A percentile compares a stretch with the other conserved stretches of the same genome.
phyloP scores from a whole-genome alignment of 768 basidiomycete genomes.

The Sporobolomyces pararoseus region DNA sequence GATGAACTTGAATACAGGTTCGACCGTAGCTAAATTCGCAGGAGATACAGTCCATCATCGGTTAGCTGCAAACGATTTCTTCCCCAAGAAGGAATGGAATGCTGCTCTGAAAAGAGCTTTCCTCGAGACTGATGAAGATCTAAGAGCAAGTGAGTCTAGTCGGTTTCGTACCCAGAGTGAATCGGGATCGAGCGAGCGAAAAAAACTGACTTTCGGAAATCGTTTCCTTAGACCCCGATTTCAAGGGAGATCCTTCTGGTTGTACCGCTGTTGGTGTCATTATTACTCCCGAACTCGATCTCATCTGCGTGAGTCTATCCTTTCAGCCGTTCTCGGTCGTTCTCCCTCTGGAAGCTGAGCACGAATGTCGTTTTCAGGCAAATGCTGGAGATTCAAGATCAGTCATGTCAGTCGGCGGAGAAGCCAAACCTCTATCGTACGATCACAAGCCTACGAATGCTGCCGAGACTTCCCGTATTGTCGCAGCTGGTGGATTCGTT shows the following conservation, averaged over 20 bases:
- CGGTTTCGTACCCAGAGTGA: too few species aligned
- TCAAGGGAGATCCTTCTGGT: conserved; percentile 86
- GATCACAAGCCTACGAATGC: conserved; percentile 94
- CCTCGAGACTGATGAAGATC: conserved; percentile 88
- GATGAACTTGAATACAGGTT: conserved; percentile 55
- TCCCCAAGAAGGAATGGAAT: conserved; percentile 66
- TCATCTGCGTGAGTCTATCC: conserved; percentile 51
- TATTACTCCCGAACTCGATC: conserved; percentile 69
- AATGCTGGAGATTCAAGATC: conserved; percentile 96
- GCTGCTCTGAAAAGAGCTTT: conserved; percentile 81
- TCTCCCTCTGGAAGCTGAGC: not conserved
- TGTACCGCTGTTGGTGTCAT: conserved; percentile 91
- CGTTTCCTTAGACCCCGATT: conserved; percentile 64
- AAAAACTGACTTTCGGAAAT: too few species aligned
- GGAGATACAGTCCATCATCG: conserved; percentile 78
- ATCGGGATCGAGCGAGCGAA: too few species aligned
- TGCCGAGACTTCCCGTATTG: conserved; percentile 79
- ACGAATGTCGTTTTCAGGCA: conserved; percentile 57
- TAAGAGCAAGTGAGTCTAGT: conserved; percentile 70
- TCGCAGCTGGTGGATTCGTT: conserved; percentile 87
- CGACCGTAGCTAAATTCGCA: conserved; percentile 78
- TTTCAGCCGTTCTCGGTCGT: not conserved
- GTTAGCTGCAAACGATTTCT: conserved; percentile 66
- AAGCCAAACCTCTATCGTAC: conserved; percentile 79
- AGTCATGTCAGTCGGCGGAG: conserved; percentile 77